Evolutionary conservation across 495 filamentous ascomycete species (phyloP).

Genomic region (Penicillium diatomitis): DNA sequence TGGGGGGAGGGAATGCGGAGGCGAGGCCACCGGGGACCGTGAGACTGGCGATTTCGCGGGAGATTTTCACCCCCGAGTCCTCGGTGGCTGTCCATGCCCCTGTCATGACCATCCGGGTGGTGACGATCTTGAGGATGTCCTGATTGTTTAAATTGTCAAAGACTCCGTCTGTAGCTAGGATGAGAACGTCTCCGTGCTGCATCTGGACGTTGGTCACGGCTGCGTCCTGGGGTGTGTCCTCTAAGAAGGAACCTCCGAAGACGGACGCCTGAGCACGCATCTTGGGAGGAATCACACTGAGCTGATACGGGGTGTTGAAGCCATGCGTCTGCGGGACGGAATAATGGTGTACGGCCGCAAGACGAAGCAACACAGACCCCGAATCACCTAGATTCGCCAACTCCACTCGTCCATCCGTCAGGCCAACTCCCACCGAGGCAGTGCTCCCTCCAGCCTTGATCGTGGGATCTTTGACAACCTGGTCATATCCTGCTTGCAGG

Average conservation of each 20-base stretch:
- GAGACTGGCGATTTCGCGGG: conserved; percentile 41
- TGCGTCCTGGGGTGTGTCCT: conserved; percentile 80
- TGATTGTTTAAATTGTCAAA: conserved; percentile 94
- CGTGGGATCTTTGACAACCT: conserved; percentile 59
- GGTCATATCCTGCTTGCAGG: conserved; percentile 76
- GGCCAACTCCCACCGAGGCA: conserved; percentile 70
- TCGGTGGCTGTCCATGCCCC: conserved; percentile 62
- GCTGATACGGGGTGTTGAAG: conserved; percentile 95
- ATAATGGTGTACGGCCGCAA: conserved; percentile 71
- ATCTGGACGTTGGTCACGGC: conserved; percentile 63
- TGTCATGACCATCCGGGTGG: conserved; percentile 57
- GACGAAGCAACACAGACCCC: conserved; percentile 79
- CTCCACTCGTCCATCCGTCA: conserved; percentile 61
- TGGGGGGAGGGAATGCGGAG: conserved; percentile 13
- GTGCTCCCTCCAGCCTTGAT: conserved; percentile 84
- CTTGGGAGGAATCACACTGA: conserved; percentile 75
- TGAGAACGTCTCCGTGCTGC: conserved; percentile 80
- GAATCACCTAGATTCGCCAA: conserved; percentile 97
- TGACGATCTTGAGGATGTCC: conserved; percentile 73
- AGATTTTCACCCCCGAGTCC: conserved; percentile 47
- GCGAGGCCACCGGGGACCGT: conserved; percentile 38
- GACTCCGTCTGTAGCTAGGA: conserved; percentile 90
- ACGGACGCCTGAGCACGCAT: conserved; percentile 65
- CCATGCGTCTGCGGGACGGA: conserved; percentile 87
- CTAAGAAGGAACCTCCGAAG: conserved; percentile 72